A percentile compares a stretch with the other conserved stretches of the same genome.
Evolutionary conservation across 1,284 basidiomycete genomes (phyloP).

Genomic region (Moesziomyces sp.): DNA sequence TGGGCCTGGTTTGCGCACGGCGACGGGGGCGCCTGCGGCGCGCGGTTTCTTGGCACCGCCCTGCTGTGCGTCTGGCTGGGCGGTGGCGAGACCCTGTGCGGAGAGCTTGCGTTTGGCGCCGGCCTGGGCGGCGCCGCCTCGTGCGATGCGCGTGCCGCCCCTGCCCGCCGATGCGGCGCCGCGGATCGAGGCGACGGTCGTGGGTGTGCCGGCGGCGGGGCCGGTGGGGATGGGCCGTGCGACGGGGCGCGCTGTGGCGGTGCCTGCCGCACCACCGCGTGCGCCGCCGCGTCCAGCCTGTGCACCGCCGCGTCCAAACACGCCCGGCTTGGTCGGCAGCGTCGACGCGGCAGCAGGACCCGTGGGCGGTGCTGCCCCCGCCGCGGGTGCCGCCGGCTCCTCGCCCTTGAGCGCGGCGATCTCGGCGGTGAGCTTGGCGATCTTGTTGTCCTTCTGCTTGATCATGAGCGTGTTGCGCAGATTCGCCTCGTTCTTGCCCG

Average conservation of each 20-base stretch:
- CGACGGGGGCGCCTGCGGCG: conserved; percentile 30
- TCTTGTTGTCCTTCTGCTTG: conserved; percentile 65
- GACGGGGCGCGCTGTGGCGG: conserved; percentile 7
- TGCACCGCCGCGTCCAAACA: conserved; percentile 43
- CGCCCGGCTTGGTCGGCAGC: conserved; percentile 29
- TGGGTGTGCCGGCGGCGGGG: conserved; percentile 13
- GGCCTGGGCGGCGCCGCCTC: conserved; percentile 22
- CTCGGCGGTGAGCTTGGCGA: conserved; percentile 60
- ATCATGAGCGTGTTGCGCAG: conserved; percentile 64
- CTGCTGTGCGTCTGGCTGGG: conserved; percentile 5
- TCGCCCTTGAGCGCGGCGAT: conserved; percentile 61
- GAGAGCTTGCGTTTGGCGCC: conserved; percentile 47
- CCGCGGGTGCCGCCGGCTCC: conserved; percentile 4
- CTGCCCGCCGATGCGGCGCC: conserved; percentile 38
- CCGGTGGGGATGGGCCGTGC: conserved; percentile 33
- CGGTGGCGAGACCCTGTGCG: conserved; percentile 28
- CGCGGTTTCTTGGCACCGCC: conserved; percentile 36
- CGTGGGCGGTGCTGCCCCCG: conserved; percentile 4
- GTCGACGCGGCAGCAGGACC: conserved; percentile 5
- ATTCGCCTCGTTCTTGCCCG: conserved; percentile 65
- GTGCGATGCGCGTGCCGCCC: conserved; percentile 31
- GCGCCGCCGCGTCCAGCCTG: conserved; percentile 20
- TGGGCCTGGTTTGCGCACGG: conserved; percentile 3
- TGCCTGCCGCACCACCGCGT: neutral
- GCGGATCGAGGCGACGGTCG: conserved; percentile 40